Conservation (phyloP, 2,329 filamentous ascomycete species). For the Botryotinia narcissicola region DNA sequence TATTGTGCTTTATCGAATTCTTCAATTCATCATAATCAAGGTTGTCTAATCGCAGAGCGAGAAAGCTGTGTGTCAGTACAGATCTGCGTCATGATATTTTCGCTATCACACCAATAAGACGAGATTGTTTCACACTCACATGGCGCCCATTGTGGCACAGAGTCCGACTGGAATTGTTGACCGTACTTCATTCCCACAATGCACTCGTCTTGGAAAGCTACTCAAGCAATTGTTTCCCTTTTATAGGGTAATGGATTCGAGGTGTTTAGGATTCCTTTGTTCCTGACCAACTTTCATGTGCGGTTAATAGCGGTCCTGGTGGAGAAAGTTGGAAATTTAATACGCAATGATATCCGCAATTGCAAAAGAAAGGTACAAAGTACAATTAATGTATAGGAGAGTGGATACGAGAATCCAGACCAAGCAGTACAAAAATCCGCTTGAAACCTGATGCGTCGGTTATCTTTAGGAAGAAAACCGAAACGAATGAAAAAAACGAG, state of each 20-base stretch:
- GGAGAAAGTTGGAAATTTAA: slow-evolving; percentile 7
- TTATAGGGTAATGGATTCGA: not conserved
- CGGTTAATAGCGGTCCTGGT: slow-evolving; percentile 10
- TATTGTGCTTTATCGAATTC: slow-evolving; percentile 77
- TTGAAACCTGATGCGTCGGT: not conserved
- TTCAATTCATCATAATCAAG: slow-evolving; percentile 89
- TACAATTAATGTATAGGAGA: not conserved
- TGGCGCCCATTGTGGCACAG: slow-evolving; percentile 78
- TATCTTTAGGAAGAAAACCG: not conserved
- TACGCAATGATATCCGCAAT: slow-evolving; percentile 8
- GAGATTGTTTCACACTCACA: slow-evolving; percentile 49
- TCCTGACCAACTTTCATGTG: not conserved
- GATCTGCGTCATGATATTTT: slow-evolving; percentile 17
- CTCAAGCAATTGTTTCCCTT: slow-evolving; percentile 9
- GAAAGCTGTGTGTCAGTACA: slow-evolving; percentile 18
- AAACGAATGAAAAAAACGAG: not conserved
- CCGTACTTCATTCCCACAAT: slow-evolving; percentile 67
- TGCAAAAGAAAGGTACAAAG: not conserved
- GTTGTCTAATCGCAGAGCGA: slow-evolving; percentile 57
- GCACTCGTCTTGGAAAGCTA: not conserved
- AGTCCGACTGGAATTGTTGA: slow-evolving; percentile 68
- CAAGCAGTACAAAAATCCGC: not conserved
- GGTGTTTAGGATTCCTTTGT: slow-evolving; percentile 1
- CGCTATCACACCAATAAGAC: not conserved
- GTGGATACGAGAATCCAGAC: slow-evolving; percentile 1